phyloP scores from a whole-genome alignment of 2,329 filamentous ascomycete genomes.

The Penicillium sp. region DNA sequence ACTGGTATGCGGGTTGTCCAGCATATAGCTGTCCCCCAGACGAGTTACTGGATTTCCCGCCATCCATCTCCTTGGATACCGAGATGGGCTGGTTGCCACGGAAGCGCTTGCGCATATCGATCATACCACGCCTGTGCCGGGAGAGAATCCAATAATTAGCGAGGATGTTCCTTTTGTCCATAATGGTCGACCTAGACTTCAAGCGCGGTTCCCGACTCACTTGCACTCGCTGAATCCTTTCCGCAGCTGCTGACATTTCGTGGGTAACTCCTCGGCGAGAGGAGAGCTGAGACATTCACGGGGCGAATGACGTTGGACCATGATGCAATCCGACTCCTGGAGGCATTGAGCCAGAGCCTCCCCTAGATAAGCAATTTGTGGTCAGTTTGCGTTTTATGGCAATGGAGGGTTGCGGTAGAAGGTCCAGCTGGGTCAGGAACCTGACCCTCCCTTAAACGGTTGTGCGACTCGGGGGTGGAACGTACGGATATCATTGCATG shows the following conservation, averaged over 20 bases:
- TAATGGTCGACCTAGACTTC: not conserved
- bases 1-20: conserved; percentile 68
- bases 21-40: conserved; percentile 72
- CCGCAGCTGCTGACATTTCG: conserved; percentile 86
- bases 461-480: conserved; percentile 19
- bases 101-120: conserved; percentile 99
- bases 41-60: conserved; percentile 34
- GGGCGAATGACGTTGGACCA: conserved; percentile 82
- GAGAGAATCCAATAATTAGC: conserved; percentile 4
- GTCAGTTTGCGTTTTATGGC: conserved; percentile 20
- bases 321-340: conserved; percentile 93
- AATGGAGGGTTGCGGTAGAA: not conserved
- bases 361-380: conserved; percentile 53
- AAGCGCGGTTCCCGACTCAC: conserved; percentile 30
- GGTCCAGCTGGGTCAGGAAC: not conserved
- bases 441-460: not conserved
- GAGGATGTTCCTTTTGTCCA: not conserved
- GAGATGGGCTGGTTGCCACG: conserved; percentile 85
- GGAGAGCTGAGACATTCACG: conserved; percentile 84
- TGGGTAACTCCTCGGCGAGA: conserved; percentile 76
- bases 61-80: conserved; percentile 63
- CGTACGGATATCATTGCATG: conserved; percentile 94
- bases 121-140: conserved; percentile 67
- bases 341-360: conserved; percentile 91
- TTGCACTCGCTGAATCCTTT: conserved; percentile 94